Evolutionary conservation across 305 asterid species (phyloP).

Genomic region (Lippia alba): DNA sequence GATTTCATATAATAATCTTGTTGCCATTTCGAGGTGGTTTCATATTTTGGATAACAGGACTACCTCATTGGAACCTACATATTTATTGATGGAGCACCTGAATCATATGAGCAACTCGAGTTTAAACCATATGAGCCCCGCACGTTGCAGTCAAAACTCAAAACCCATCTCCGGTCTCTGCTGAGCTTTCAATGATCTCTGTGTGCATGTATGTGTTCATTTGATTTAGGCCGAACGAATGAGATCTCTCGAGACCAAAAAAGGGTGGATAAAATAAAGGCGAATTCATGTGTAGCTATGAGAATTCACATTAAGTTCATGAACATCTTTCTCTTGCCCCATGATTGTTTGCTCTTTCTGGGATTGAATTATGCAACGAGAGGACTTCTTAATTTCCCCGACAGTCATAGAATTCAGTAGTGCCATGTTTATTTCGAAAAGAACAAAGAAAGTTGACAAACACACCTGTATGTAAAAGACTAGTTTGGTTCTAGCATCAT

Average conservation of each 20-base stretch:
- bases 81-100: slow-evolving; percentile 19
- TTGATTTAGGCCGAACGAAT: neutral
- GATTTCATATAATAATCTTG: too few species aligned
- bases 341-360: too few species aligned
- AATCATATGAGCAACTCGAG: neutral
- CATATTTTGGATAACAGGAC: slow-evolving; percentile 13
- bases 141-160: slow-evolving; percentile 1
- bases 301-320: too few species aligned
- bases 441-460: neutral
- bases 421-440: neutral
- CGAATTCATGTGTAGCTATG: too few species aligned
- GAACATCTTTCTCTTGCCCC: too few species aligned
- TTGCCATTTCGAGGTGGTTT: slow-evolving; percentile 22
- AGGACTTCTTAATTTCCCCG: too few species aligned
- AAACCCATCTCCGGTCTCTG: neutral
- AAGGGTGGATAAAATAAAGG: too few species aligned
- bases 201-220: neutral
- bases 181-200: too few species aligned
- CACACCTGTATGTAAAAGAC: neutral
- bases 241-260: neutral
- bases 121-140: neutral
- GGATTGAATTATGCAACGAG: too few species aligned
- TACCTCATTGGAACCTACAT: slow-evolving; percentile 17
- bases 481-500: neutral
- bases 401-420: neutral